A percentile compares a stretch with the other conserved stretches of the same genome.
phyloP scores from a whole-genome alignment of 495 filamentous ascomycete species.

The Neurospora intermedia region DNA sequence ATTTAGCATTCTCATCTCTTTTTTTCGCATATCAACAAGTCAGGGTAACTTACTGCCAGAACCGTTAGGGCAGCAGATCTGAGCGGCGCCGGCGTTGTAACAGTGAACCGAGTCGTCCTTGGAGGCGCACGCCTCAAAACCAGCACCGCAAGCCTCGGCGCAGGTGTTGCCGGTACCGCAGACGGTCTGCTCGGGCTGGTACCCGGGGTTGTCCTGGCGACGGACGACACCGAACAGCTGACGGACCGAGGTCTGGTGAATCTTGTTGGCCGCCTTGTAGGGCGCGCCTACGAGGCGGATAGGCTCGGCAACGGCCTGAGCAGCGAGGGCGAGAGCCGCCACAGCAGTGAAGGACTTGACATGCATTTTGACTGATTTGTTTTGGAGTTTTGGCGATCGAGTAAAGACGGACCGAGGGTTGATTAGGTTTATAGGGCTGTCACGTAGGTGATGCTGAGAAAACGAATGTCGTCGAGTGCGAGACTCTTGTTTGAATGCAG shows the following conservation, averaged over 20 bases:
- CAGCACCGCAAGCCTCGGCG: conserved; percentile 37
- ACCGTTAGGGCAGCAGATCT: conserved; percentile 35
- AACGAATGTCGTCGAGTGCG: conserved; percentile 25
- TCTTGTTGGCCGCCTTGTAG: conserved; percentile 27
- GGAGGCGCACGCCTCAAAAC: conserved; percentile 31
- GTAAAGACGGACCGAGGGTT: background rate
- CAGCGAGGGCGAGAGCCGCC: conserved; percentile 30
- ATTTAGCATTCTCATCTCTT: background rate
- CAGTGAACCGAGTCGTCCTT: conserved; percentile 31
- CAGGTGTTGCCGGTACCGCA: conserved; percentile 33
- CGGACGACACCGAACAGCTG: conserved; percentile 31
- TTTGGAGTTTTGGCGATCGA: background rate
- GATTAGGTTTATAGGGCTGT: background rate
- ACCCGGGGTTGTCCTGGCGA: conserved; percentile 25
- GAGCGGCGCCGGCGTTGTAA: conserved; percentile 29
- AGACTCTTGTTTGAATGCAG: conserved; percentile 17
- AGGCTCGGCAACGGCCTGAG: conserved; percentile 29
- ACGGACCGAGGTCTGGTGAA: conserved; percentile 29
- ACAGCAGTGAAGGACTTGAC: conserved; percentile 27
- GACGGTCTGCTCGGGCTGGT: conserved; percentile 29
- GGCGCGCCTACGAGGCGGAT: conserved; percentile 10
- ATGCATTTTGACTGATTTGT: conserved; percentile 25
- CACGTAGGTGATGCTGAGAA: conserved; percentile 10
- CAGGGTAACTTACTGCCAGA: conserved; percentile 31
- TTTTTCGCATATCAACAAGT: background rate